phyloP scores from a whole-genome alignment of 1,284 basidiomycete genomes.

The Microbotryum saponariae region DNA sequence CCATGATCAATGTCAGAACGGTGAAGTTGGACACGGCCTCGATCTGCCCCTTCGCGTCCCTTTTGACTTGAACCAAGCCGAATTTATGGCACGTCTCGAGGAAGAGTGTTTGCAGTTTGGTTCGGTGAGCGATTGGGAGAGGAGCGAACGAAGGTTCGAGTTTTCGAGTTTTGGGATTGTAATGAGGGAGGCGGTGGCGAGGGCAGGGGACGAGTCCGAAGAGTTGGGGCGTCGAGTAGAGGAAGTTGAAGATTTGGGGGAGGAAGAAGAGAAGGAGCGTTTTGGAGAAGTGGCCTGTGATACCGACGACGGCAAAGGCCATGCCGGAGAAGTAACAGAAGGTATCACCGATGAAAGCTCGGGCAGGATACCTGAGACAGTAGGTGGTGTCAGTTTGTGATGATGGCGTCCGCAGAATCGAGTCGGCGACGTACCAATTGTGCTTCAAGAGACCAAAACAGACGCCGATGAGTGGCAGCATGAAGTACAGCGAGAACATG shows the following conservation, averaged over 20 bases:
- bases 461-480: constrained; percentile 86
- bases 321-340: constrained; percentile 96
- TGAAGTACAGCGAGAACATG: constrained; percentile 89
- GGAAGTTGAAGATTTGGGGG: constrained; percentile 95
- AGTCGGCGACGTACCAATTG: constrained; percentile 62
- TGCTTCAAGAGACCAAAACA: constrained; percentile 83
- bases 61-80: constrained; percentile 59
- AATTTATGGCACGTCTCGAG: constrained; percentile 56
- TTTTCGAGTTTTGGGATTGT: constrained; percentile 61
- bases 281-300: constrained; percentile 95
- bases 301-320: constrained; percentile 92
- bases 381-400: background rate
- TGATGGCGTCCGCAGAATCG: background rate
- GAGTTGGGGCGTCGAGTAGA: constrained; percentile 88
- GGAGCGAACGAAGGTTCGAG: constrained; percentile 63
- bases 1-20: constrained; percentile 71
- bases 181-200: constrained; percentile 80
- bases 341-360: constrained; percentile 92
- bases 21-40: constrained; percentile 74
- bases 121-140: constrained; percentile 52
- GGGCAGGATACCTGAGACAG: constrained; percentile 77
- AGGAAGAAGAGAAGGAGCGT: constrained; percentile 94
- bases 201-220: constrained; percentile 91
- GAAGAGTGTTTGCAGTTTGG: constrained; percentile 44
- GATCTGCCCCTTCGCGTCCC: constrained; percentile 48